These are phyloP conservation scores for Aspergillus incahuasiensis DNA, from an alignment of 495 filamentous ascomycete species.

Conservation along the genomic window DNA sequence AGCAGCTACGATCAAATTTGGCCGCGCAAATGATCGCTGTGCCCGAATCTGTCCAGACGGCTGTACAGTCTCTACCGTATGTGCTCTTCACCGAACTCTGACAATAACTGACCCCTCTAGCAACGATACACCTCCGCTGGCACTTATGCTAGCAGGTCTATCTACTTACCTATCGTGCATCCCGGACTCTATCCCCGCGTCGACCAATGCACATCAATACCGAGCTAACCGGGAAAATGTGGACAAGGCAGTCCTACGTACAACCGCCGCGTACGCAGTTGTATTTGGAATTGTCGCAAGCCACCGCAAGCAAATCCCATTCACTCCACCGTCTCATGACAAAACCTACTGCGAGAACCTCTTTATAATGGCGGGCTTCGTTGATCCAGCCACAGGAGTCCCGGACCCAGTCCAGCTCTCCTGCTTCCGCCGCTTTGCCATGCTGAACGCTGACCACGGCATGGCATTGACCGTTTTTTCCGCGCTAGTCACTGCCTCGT, in stretches of 20 bases:
- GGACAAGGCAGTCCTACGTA: slow-evolving; percentile 26
- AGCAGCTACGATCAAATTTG: slow-evolving; percentile 20
- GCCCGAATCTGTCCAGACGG: slow-evolving; percentile 22
- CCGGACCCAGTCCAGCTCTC: slow-evolving; percentile 23
- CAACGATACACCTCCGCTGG: slow-evolving; percentile 22
- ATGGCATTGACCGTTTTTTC: slow-evolving; percentile 33
- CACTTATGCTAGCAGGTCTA: slow-evolving; percentile 31
- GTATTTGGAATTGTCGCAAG: slow-evolving; percentile 26
- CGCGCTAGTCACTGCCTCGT: slow-evolving; percentile 29
- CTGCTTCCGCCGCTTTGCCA: slow-evolving; percentile 31
- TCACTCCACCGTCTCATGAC: slow-evolving; percentile 15
- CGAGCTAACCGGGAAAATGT: slow-evolving; percentile 17
- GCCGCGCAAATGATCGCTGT: slow-evolving; percentile 25
- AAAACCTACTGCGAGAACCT: slow-evolving; percentile 32
- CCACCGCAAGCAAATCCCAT: slow-evolving; percentile 24
- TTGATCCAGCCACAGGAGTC: slow-evolving; percentile 10
- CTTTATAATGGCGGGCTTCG: slow-evolving; percentile 30
- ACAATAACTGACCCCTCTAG: slow-evolving; percentile 1
- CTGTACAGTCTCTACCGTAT: slow-evolving; percentile 29
- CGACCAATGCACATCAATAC: slow-evolving; percentile 23
- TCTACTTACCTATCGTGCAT: slow-evolving; percentile 26
- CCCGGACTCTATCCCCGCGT: slow-evolving; percentile 23
- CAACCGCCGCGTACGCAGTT: slow-evolving; percentile 30
- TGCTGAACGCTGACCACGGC: slow-evolving; percentile 34
- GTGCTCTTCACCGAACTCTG: neutral